Percentiles rank a stretch among this genome's conserved stretches.
These are phyloP conservation scores for Podaxis carcinomalis DNA, from an alignment of 768 basidiomycete genomes.

Conservation along the genomic window DNA sequence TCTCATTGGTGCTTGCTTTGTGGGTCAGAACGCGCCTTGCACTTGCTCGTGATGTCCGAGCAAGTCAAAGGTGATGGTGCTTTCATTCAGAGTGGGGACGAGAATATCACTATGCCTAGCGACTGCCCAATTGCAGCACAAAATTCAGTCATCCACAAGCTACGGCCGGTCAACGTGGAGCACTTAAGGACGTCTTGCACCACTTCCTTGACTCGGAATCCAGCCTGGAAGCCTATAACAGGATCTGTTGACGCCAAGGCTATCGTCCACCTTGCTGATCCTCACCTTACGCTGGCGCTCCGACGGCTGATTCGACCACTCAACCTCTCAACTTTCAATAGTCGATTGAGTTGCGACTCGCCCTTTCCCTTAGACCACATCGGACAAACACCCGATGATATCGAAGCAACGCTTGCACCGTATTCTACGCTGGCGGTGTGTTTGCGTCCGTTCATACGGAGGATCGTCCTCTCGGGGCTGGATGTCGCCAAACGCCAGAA, in stretches of 20 bases:
- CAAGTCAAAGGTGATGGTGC: background rate
- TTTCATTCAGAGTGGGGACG: background rate
- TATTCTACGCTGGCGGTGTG: constrained; percentile 35
- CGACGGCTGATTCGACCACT: constrained; percentile 13
- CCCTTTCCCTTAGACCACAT: constrained; percentile 25
- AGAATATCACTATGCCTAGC: background rate
- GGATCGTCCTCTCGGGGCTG: constrained; percentile 32
- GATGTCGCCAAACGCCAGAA: constrained; percentile 32
- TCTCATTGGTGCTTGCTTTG: constrained; percentile 9
- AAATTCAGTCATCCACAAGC: constrained; percentile 19
- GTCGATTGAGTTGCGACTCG: constrained; percentile 6
- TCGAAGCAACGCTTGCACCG: constrained; percentile 35
- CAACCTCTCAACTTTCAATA: constrained; percentile 4
- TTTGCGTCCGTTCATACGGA: constrained; percentile 28
- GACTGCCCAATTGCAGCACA: constrained; percentile 22
- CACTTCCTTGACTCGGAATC: background rate
- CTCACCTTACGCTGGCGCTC: constrained; percentile 28
- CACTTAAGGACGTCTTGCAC: background rate
- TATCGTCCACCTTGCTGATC: constrained; percentile 28
- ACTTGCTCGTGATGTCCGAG: background rate
- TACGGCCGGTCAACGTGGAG: constrained; percentile 28
- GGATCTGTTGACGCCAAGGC: constrained; percentile 2
- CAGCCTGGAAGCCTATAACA: background rate
- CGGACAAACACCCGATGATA: constrained; percentile 21
- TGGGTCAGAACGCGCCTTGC: background rate